These are phyloP conservation scores for Cercospora sojina DNA, from an alignment of 2,329 filamentous ascomycete genomes.

Conservation along the genomic window DNA sequence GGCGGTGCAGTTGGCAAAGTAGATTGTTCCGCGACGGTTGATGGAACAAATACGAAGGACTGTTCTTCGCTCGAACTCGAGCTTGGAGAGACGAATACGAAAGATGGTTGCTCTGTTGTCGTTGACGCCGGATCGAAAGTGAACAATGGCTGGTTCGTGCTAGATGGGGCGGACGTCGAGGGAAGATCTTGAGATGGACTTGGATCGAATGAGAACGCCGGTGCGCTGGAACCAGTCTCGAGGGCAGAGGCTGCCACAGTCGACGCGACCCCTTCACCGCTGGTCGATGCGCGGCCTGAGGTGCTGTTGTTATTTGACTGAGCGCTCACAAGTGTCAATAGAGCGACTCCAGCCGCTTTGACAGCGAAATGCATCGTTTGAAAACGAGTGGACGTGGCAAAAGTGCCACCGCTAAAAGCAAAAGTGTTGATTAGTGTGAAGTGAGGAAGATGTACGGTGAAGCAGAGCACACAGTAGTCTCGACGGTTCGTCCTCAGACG, in stretches of 20 bases:
- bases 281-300: neutral
- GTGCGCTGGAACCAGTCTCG: neutral
- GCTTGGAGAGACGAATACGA: neutral
- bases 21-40: neutral
- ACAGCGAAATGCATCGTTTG: neutral
- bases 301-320: conserved; percentile 2
- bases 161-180: neutral
- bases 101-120: neutral
- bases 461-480: neutral
- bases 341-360: neutral
- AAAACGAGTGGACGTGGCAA: conserved; percentile 26
- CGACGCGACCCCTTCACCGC: neutral
- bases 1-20: neutral
- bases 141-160: conserved; percentile 1
- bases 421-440: neutral
- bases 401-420: conserved; percentile 10
- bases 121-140: neutral
- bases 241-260: neutral
- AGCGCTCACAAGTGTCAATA: conserved; percentile 14
- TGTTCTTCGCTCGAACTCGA: neutral
- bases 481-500: neutral
- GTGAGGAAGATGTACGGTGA: neutral
- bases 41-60: neutral
- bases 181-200: neutral
- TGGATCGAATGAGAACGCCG: neutral